Percentiles rank a stretch among this genome's conserved stretches.
Evolutionary conservation across 2,329 filamentous ascomycete species (phyloP).

Genomic region (Plectosphaerella cucumerina): DNA sequence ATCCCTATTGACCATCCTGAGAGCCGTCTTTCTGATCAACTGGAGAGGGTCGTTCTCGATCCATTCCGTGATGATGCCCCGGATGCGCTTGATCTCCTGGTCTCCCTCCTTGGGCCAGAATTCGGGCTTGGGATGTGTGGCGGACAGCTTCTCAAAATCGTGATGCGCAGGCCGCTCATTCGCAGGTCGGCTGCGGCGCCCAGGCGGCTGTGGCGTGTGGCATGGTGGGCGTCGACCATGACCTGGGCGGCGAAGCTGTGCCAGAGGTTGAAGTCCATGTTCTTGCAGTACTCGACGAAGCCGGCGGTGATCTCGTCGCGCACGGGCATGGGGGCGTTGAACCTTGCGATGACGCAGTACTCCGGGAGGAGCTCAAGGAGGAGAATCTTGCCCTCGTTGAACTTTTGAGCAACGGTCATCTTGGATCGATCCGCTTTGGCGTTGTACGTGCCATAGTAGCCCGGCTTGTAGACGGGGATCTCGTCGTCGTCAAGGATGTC

Average conservation of each 20-base stretch:
- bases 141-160: too few species aligned
- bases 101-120: too few species aligned
- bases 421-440: constrained; percentile 19
- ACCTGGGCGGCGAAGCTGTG: constrained; percentile 25
- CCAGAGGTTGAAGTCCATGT: constrained; percentile 18
- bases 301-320: constrained; percentile 23
- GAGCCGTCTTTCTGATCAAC: too few species aligned
- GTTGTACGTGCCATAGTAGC: constrained; percentile 23
- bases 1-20: constrained; percentile 14
- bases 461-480: constrained; percentile 13
- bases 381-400: constrained; percentile 27
- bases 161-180: too few species aligned
- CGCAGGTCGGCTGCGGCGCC: not conserved
- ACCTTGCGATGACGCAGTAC: not conserved
- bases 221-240: constrained; percentile 27
- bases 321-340: constrained; percentile 14
- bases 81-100: too few species aligned
- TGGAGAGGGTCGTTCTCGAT: too few species aligned
- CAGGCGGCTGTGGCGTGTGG: constrained; percentile 18
- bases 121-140: too few species aligned
- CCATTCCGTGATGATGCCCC: too few species aligned
- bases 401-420: constrained; percentile 23
- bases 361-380: constrained; percentile 20
- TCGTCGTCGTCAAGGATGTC: constrained; percentile 14
- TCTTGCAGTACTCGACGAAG: constrained; percentile 20